Base-by-base conservation (phyloP, 225 moss, liverwort and hornwort species). In the Sphagnum tenellum region DNA sequence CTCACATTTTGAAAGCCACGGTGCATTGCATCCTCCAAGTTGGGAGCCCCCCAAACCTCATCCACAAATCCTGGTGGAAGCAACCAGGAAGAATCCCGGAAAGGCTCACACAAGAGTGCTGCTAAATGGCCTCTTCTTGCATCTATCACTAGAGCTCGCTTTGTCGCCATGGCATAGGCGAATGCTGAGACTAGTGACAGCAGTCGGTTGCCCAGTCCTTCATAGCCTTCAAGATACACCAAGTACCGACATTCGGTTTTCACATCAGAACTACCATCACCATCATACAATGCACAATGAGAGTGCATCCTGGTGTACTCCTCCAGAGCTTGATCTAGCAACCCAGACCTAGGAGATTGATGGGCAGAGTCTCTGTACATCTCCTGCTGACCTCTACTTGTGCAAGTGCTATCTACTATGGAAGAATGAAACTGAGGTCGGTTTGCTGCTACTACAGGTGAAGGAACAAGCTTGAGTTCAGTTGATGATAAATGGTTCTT, bases 261-360 rank as follows among this genome's bases (percentile, higher is more conserved):
- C 77, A 44, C 73, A 29, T 29, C 29, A n/a, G 60, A 60, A 55
- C 70, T 72, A 29, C 29, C 29, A 29, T 29, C 29, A 29, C 29
- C 29, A 29, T 29, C 29, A 29, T 29, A 29, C 29, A 29, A 29
- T 3, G 73, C 67, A 70, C 90, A 90, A 45, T 56, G 72, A 56
- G 81, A 62, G 52, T 88, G 81, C 70, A 74, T 70, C 45, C 67
- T 70, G 50, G 77, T 64, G 70, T 94, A 88, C 2, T 69, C 71
- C 44, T 11, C 64, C 47, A 90, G 74, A 48, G 82, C 86, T 8
- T 53, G 53, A 1, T 67, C 63, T 62, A 88, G 73, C 3, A 72
- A 48, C 3, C 63, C 62, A 46, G 84, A 79, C 3, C 70, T 62
- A 49, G 88, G 80, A 52, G 84, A 78, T 10, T 53, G 65, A 14